Percentiles rank a stretch among this genome's conserved stretches.
These are phyloP conservation scores for Carpinus fangiana DNA, from an alignment of 306 rosid genomes.

Conservation along the genomic window DNA sequence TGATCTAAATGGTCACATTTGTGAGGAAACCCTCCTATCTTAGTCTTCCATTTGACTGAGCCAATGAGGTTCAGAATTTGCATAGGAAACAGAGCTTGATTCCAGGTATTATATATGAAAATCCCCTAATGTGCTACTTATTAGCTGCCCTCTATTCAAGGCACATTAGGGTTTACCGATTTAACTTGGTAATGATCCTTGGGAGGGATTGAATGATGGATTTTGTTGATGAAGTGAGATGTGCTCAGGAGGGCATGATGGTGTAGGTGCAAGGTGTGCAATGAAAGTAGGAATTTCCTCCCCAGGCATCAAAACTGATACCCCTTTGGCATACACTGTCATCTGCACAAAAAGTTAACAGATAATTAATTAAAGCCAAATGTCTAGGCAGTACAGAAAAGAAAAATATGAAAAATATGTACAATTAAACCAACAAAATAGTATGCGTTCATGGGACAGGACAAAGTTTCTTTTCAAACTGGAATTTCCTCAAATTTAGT, in stretches of 20 bases:
- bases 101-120: neutral
- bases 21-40: neutral
- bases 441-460: too few relatives aligned
- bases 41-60: neutral
- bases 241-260: slow-evolving; percentile 47
- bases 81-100: neutral
- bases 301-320: slow-evolving; percentile 77
- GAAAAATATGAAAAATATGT: neutral
- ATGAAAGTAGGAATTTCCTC: slow-evolving; percentile 64
- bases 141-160: too few relatives aligned
- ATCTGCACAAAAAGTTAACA: slow-evolving; percentile 28
- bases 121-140: too few relatives aligned
- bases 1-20: neutral
- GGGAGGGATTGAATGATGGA: slow-evolving; percentile 13
- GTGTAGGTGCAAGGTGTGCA: slow-evolving; percentile 61
- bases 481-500: too few relatives aligned
- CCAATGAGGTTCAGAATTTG: neutral
- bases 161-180: slow-evolving; percentile 1
- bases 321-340: slow-evolving; percentile 49
- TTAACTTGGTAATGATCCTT: slow-evolving; percentile 14
- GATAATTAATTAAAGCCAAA: neutral
- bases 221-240: slow-evolving; percentile 33
- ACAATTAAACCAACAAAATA: neutral
- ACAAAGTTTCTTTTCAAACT: too few relatives aligned
- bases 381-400: neutral